These are phyloP conservation scores for Eragrostis curvula DNA, from an alignment of 176 grass and related monocot genomes.

Conservation along the genomic window DNA sequence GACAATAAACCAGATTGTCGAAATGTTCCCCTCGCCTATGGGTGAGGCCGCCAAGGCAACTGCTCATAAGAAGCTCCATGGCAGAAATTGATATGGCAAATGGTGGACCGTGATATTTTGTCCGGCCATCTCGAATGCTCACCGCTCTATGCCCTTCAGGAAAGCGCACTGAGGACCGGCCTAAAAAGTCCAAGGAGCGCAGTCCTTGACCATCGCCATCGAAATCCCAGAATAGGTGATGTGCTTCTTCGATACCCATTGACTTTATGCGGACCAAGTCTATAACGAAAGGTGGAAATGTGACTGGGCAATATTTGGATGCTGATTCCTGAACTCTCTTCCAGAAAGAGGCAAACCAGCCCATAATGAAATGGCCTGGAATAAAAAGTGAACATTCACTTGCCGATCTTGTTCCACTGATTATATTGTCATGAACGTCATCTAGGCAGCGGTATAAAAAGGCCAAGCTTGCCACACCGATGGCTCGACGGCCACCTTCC, in stretches of 20 bases:
- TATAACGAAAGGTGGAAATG: background rate
- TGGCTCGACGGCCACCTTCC: background rate
- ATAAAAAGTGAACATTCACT: background rate
- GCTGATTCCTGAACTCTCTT: background rate
- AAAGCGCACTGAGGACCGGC: background rate
- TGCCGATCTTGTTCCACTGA: background rate
- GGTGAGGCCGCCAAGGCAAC: background rate
- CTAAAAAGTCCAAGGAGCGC: background rate
- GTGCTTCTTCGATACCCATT: background rate
- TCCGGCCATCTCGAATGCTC: background rate
- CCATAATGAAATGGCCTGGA: background rate
- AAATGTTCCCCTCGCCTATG: background rate
- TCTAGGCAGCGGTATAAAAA: background rate
- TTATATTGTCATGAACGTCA: background rate
- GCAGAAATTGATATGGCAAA: background rate
- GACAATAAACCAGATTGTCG: background rate
- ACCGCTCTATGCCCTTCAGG: fast-evolving
- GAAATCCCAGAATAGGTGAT: background rate
- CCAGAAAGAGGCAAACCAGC: background rate
- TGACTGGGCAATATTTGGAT: background rate
- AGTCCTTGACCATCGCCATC: background rate
- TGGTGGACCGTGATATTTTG: fast-evolving
- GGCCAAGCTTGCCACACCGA: background rate
- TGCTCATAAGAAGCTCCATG: background rate
- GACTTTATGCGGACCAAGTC: background rate